These are phyloP conservation scores for Cerrena zonata DNA, from an alignment of 1,284 basidiomycete genomes.

Conservation along the genomic window DNA sequence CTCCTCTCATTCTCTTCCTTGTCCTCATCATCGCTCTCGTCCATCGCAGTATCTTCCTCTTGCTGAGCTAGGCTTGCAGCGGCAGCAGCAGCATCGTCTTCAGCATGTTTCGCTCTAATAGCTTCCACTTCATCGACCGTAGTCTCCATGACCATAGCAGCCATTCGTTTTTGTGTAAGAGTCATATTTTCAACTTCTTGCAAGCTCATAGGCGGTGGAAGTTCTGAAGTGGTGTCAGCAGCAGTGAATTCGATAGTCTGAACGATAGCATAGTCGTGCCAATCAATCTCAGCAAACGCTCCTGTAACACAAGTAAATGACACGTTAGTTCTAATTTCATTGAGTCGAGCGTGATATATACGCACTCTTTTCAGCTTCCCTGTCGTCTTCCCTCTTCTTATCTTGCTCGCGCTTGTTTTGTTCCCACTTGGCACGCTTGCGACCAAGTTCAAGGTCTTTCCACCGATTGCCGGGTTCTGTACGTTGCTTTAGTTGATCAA, in stretches of 20 bases:
- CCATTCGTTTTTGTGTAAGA: conserved; percentile 94
- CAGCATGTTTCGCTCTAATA: conserved; percentile 70
- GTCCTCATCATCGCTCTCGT: conserved; percentile 73
- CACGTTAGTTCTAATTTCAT: conserved; percentile 4
- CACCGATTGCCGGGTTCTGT: conserved; percentile 60
- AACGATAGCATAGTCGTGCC: conserved; percentile 98
- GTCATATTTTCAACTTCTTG: conserved; percentile 96
- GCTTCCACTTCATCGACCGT: conserved; percentile 81
- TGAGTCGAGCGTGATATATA: conserved; percentile 16
- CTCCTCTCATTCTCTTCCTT: conserved; percentile 59
- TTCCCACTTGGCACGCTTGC: conserved; percentile 85
- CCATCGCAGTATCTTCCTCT: conserved; percentile 65
- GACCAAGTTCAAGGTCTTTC: conserved; percentile 74
- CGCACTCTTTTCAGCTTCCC: conserved; percentile 80
- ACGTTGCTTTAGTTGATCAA: conserved; percentile 66
- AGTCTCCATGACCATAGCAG: conserved; percentile 95
- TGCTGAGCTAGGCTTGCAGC: conserved; percentile 52
- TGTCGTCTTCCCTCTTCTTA: conserved; percentile 82
- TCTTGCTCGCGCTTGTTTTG: conserved; percentile 77
- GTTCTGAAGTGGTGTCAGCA: conserved; percentile 83
- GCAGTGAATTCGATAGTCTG: conserved; percentile 98
- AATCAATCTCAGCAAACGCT: conserved; percentile 95
- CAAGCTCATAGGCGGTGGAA: conserved; percentile 92
- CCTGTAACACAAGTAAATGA: conserved; percentile 42
- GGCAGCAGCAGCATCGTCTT: conserved; percentile 69